phyloP scores from a whole-genome alignment of 768 basidiomycete species.

The Filobasidium floriforme region DNA sequence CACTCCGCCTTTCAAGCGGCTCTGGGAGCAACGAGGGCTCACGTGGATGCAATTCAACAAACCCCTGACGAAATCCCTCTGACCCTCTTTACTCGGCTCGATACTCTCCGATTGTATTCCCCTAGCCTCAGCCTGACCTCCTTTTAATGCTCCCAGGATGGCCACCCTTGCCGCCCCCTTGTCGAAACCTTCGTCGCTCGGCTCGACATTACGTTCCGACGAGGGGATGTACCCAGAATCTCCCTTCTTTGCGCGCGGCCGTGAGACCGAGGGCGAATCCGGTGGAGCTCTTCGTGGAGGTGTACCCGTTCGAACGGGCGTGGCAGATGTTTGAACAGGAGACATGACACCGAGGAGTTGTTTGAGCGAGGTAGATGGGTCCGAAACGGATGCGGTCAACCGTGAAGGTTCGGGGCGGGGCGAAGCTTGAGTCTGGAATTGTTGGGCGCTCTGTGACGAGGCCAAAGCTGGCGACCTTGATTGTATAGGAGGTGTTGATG shows the following conservation, averaged over 20 bases:
- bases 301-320: background rate
- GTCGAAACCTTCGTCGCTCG: background rate
- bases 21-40: background rate
- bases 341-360: background rate
- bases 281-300: background rate
- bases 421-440: background rate
- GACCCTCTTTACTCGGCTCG: background rate
- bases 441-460: background rate
- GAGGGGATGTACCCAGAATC: constrained; percentile 1
- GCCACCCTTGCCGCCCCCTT: background rate
- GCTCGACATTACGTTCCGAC: background rate
- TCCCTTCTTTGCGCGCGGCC: background rate
- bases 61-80: constrained; percentile 11
- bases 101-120: background rate
- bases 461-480: background rate
- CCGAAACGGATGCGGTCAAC: background rate
- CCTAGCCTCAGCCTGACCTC: background rate
- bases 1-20: background rate
- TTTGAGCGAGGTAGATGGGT: constrained; percentile 4
- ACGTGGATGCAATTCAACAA: constrained; percentile 14
- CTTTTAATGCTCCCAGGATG: background rate
- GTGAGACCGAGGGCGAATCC: background rate
- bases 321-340: background rate
- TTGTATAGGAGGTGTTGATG: background rate
- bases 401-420: background rate